Percentiles rank a stretch among this genome's conserved stretches.
phyloP scores from a whole-genome alignment of 495 filamentous ascomycete genomes.

The Penicillium verhagenii region DNA sequence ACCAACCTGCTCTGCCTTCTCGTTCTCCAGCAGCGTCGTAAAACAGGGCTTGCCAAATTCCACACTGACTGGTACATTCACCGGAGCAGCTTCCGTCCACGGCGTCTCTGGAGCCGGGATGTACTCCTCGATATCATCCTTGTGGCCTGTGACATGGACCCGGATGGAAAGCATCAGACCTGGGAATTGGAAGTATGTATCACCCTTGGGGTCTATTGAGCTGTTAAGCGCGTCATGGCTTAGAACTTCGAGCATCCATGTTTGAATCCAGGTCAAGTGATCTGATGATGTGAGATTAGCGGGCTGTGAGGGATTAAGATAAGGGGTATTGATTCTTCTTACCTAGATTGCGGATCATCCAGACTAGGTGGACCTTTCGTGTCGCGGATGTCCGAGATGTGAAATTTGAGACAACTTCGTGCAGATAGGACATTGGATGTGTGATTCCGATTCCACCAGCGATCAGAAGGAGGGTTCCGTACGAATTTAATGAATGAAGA shows the following conservation, averaged over 20 bases:
- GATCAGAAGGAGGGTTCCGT: slow-evolving; percentile 55
- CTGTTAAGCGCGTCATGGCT: slow-evolving; percentile 31
- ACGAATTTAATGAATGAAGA: slow-evolving; percentile 48
- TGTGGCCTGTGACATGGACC: slow-evolving; percentile 33
- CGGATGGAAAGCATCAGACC: slow-evolving; percentile 35
- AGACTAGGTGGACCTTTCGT: slow-evolving; percentile 40
- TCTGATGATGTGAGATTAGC: slow-evolving; percentile 20
- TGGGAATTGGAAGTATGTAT: slow-evolving; percentile 33
- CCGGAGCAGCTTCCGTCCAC: slow-evolving; percentile 32
- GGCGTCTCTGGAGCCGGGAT: slow-evolving; percentile 24
- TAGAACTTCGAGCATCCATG: slow-evolving; percentile 43
- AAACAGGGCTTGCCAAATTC: slow-evolving; percentile 37
- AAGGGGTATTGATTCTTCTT: slow-evolving; percentile 2
- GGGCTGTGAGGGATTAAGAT: too few relatives aligned
- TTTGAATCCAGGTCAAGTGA: slow-evolving; percentile 44
- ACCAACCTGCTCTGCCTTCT: slow-evolving; percentile 39
- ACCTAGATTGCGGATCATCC: slow-evolving; percentile 45
- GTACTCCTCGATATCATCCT: slow-evolving; percentile 29
- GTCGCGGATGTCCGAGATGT: slow-evolving; percentile 39
- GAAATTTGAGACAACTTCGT: slow-evolving; percentile 47
- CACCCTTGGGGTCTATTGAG: slow-evolving; percentile 20
- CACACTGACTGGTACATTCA: slow-evolving; percentile 30
- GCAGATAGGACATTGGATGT: slow-evolving; percentile 55
- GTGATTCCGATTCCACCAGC: slow-evolving; percentile 62
- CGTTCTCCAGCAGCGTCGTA: slow-evolving; percentile 29